Conservation (phyloP, 441 rosid genomes). For the Omphalea diandra region DNA sequence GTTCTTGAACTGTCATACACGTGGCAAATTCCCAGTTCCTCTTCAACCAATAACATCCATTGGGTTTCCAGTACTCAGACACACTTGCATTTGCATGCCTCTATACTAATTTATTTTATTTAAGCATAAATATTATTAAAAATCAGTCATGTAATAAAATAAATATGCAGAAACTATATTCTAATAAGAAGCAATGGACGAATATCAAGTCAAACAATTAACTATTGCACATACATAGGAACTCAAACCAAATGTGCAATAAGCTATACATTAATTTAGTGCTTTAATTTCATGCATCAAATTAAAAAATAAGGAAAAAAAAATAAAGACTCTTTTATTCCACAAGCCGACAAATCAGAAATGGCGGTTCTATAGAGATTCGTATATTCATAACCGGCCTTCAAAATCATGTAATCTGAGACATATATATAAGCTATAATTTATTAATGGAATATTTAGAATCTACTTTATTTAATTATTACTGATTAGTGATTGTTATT, state of each 20-base stretch:
- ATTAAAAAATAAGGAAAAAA: no score
- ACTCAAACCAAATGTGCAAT: conserved; percentile 15
- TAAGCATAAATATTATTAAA: no score
- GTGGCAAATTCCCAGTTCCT: conserved; percentile 31
- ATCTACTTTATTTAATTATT: no score
- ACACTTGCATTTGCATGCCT: conserved; percentile 10
- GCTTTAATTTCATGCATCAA: no score
- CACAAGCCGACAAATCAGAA: conserved; percentile 49
- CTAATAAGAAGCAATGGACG: conserved; percentile 30
- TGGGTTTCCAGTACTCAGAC: conserved; percentile 30
- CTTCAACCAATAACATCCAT: conserved; percentile 18
- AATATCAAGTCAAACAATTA: background rate
- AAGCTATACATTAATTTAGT: background rate
- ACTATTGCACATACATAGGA: conserved; percentile 8
- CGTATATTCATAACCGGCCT: conserved; percentile 37
- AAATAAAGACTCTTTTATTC: conserved; percentile 13
- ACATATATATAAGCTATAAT: conserved; percentile 14
- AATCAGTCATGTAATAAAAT: no score
- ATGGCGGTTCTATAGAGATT: conserved; percentile 39
- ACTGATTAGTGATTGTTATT: no score
- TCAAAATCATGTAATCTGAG: conserved; percentile 20
- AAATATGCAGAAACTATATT: no score
- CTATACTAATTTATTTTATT: background rate
- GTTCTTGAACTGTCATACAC: conserved; percentile 42
- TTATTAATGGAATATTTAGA: no score